Base-by-base conservation (phyloP, 2,329 filamentous ascomycete species). In the Paecilomyces niveus region DNA sequence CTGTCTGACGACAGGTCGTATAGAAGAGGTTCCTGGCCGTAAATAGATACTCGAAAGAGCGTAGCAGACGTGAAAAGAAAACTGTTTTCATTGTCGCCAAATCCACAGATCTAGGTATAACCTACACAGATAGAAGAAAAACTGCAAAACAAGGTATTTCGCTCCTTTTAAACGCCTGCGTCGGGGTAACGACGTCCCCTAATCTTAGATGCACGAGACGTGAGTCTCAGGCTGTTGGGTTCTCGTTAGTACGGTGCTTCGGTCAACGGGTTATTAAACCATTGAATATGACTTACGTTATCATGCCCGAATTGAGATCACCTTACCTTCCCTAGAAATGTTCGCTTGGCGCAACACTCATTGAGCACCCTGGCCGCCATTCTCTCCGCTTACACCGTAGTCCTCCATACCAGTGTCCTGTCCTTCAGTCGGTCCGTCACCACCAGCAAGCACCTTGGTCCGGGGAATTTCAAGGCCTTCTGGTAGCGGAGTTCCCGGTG, bases 401-500 rank as follows among this genome's bases (percentile, higher is more conserved):
- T 72, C 72, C n/a, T 65, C 63, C 72, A 74, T 75, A 1, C 71
- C 71, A 13, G 70, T 69, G 49, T 74, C 72, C 61, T 74, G 67
- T 13, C 66, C 57, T n/a, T 58, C 63, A 29, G 65, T 18, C 15
- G 39, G 39, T 39, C 66, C 65, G 2, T 67, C 82, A n/a, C 77
- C 77, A 3, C 79, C 84, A 5, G 85, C 84, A 54, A 92, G 75
- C 11, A 92, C 83, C 70, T 86, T 89, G 1, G 82, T 85, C 72
- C 83, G 82, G 2, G 85, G 86, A 11, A 83, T 78, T 61, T 84
- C 15, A 7, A 45, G 83, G 15, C 71, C 69, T n/a, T 80, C 81
- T 8, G 84, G 80, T 13, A 85, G 81, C 1, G 82, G 83, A 2
- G 84, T 81, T 5, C 92, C 91, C 0, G 92, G 92, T 2, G 92